These are phyloP conservation scores for Copromyces sp. DNA, from an alignment of 495 filamentous ascomycete species.

Conservation along the genomic window DNA sequence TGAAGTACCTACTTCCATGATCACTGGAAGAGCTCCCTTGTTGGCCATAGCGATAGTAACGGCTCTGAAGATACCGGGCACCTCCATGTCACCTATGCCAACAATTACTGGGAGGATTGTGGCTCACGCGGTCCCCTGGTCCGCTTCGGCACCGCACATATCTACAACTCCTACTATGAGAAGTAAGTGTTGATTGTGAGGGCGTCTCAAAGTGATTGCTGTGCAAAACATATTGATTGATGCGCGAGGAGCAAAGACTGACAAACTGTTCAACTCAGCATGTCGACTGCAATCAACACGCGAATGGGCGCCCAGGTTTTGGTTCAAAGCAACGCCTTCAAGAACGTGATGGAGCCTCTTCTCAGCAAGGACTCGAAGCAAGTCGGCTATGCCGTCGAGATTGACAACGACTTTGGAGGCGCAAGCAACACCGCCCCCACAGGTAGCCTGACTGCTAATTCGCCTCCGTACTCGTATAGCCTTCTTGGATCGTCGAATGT, in stretches of 20 bases:
- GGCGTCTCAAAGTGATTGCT: background rate
- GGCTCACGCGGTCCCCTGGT: slow-evolving; percentile 50
- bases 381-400: slow-evolving; percentile 36
- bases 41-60: slow-evolving; percentile 51
- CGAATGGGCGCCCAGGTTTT: slow-evolving; percentile 55
- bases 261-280: slow-evolving; percentile 21
- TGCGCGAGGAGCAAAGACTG: background rate
- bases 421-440: slow-evolving; percentile 33
- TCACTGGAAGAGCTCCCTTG: slow-evolving; percentile 55
- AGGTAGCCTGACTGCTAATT: slow-evolving; percentile 34
- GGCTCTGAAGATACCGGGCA: slow-evolving; percentile 37
- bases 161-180: slow-evolving; percentile 37
- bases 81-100: slow-evolving; percentile 49
- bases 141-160: slow-evolving; percentile 52
- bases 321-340: slow-evolving; percentile 51
- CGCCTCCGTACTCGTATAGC: slow-evolving; percentile 42
- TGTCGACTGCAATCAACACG: slow-evolving; percentile 53
- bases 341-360: slow-evolving; percentile 33
- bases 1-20: slow-evolving; percentile 43
- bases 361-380: slow-evolving; percentile 47
- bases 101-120: slow-evolving; percentile 53
- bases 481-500: slow-evolving; percentile 35
- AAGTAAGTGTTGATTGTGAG: slow-evolving; percentile 8
- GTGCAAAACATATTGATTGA: background rate
- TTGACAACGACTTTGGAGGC: slow-evolving; percentile 47